phyloP scores from a whole-genome alignment of 345 rosid species.

The Populus simonii region DNA sequence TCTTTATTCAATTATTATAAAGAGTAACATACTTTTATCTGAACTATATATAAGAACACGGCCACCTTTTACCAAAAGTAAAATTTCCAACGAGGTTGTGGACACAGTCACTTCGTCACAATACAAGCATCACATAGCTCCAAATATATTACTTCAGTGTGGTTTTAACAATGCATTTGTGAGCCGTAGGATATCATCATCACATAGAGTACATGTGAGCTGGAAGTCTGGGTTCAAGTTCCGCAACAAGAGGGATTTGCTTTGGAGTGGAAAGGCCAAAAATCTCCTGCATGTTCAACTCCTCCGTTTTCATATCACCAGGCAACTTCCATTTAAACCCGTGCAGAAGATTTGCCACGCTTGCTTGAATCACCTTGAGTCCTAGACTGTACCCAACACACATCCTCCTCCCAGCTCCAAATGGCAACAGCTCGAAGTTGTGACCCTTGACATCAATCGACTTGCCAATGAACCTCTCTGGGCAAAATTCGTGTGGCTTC shows the following conservation, averaged over 20 bases:
- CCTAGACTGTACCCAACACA: slow-evolving; percentile 63
- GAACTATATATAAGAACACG: too few species aligned
- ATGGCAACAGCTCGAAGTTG: slow-evolving; percentile 53
- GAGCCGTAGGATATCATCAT: neutral
- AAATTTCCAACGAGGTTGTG: too few species aligned
- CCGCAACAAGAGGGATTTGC: slow-evolving; percentile 40
- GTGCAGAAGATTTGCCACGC: slow-evolving; percentile 53
- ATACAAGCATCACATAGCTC: too few species aligned
- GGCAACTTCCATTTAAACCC: slow-evolving; percentile 60
- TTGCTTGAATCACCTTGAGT: slow-evolving; percentile 50
- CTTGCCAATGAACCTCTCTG: slow-evolving; percentile 49
- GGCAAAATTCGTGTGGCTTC: slow-evolving; percentile 44
- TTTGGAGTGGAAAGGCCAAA: slow-evolving; percentile 51
- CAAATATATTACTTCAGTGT: neutral
- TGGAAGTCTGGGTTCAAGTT: slow-evolving; percentile 45
- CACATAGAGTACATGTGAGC: slow-evolving; percentile 29
- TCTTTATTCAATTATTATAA: too few species aligned
- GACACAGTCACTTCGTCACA: too few species aligned
- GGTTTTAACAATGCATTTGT: too few species aligned
- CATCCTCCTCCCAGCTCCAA: slow-evolving; percentile 70
- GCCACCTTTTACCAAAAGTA: too few species aligned
- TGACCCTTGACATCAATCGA: slow-evolving; percentile 52
- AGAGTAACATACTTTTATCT: too few species aligned
- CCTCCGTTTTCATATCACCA: slow-evolving; percentile 23
- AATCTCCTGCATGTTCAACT: slow-evolving; percentile 54